Base-by-base conservation (phyloP, 192 early-diverging fungal genomes). In the Backusella parvicylindrica region DNA sequence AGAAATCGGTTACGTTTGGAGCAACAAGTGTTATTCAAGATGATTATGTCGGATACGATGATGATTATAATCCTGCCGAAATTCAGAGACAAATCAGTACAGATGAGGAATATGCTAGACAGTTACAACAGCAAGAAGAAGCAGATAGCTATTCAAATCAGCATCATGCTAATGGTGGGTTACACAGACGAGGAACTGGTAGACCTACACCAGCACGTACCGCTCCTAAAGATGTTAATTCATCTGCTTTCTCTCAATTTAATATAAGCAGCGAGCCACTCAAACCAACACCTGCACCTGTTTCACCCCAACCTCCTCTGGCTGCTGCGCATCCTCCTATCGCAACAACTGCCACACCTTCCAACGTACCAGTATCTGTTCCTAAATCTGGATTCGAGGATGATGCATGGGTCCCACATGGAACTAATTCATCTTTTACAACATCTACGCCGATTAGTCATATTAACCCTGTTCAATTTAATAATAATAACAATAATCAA, bases 61-160 rank as follows among this genome's bases (percentile, higher is more conserved):
- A 78, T 33, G 74, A 81, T 21, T 68, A 64, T 30, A 18, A 36
- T 16, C n/a, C 21, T 21, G 26, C 47, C 31, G 68, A 56, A 41
- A 73, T 65, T 9, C 41, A 86, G 73, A 77, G 82, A 28, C 93
- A 95, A 81, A 89, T 95, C 32, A 85, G 89, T 68, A 77, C 87
- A 9, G 96, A 98, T 79, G 96, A 96, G 80, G 83, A 83, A 40
- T 85, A 95, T 71, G 96, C 96, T 6, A 87, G 94, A n/a, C 86
- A 92, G 67, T 85, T 98, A 72, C 96, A 98, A 82, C 86, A 93
- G 50, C 88, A 92, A 43, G 94, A 95, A 68, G 82, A 32, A 66
- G 75, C 70, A 9, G 30, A 77, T 70, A 78, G 79, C n/a, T 71
- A 31, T 72, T 50, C 47, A 49, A 21, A 30, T 9, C 43, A 23